Evolutionary conservation across 2,329 filamentous ascomycete species (phyloP), one percentile per base, ranked within the genome.

Genomic region (Ceratocystis lukuohia): DNA sequence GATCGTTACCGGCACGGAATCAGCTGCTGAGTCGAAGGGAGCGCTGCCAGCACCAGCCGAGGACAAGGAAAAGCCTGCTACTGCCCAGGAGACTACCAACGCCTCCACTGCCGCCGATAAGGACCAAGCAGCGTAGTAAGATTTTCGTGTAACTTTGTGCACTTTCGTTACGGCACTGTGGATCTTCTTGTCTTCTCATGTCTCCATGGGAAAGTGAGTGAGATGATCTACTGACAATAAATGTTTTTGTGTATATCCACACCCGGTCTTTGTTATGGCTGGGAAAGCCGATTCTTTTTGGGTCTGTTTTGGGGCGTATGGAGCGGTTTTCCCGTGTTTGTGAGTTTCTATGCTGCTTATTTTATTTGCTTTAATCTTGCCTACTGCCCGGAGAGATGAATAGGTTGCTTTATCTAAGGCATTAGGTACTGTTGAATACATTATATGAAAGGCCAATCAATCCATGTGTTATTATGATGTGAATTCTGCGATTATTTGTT

Each of bases 161-260:
- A 10, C 50, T 20, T 25, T 17, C 12, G 25, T 28, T 6, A 25
- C 5, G 8, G 5, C 6, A 17, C 12, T 33, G 12, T 22, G 22
- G 53, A 33, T 17, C 53, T 30, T 30, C 7, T 30, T 25, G n/a
- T 33, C 56, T 33, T n/a, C n/a, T 7, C 15, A 2, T n/a, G 56
- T 7, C 5, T 7, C 2, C 2, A 37, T 33, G 30, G 6, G 12
- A 37, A n/a, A 37, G n/a, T 10, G 48, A 22, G 48, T n/a, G 48
- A 25, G 15, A 37, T 37, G 5, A n/a, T 59, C 25, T 33, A 8
- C 56, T 41, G 28, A 25, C 56, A n/a, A 59, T 6, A 17, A 59
- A 37, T 59, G 25, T 59, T 59, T 57, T 37, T 59, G 56, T 59
- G 56, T 59, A 59, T 59, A 59, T 33, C 56, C 28, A 30, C n/a